phyloP scores from a whole-genome alignment of 257 asterid genomes.

The Nicotiana tomentosiformis region DNA sequence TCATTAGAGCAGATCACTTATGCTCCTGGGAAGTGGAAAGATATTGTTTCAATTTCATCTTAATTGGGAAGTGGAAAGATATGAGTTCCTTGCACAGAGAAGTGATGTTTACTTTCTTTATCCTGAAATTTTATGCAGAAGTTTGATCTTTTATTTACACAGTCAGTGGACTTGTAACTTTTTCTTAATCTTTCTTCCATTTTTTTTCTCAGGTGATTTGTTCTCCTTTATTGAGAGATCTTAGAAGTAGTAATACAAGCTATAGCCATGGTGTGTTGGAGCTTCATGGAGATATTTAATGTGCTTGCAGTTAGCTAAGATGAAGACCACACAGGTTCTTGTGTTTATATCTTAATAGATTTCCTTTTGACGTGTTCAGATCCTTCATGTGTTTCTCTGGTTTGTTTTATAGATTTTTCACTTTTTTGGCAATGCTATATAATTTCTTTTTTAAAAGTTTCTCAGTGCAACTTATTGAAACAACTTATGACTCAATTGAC shows the following conservation, averaged over 20 bases:
- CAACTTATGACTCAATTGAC: too few species aligned
- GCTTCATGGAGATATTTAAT: slow-evolving; percentile 8
- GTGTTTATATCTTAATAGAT: background rate
- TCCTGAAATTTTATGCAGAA: background rate
- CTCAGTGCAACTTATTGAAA: too few species aligned
- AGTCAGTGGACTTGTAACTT: background rate
- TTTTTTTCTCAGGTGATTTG: background rate
- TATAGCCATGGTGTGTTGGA: background rate
- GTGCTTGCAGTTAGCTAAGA: slow-evolving; percentile 10
- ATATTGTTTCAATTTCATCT: background rate
- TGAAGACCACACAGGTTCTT: slow-evolving; percentile 15
- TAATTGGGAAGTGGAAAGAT: background rate
- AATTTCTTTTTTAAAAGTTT: too few species aligned
- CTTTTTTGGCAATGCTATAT: background rate
- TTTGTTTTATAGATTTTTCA: background rate
- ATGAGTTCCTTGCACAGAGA: background rate
- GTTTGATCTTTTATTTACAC: background rate
- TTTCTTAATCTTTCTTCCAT: background rate
- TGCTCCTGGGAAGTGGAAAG: background rate
- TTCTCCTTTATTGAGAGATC: background rate
- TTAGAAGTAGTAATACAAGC: background rate
- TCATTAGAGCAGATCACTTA: background rate
- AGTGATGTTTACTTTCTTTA: background rate
- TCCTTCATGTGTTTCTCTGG: background rate
- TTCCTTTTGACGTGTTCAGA: background rate